These are phyloP conservation scores for Fonsecaea monophora DNA, from an alignment of 2,329 filamentous ascomycete genomes.

Conservation along the genomic window DNA sequence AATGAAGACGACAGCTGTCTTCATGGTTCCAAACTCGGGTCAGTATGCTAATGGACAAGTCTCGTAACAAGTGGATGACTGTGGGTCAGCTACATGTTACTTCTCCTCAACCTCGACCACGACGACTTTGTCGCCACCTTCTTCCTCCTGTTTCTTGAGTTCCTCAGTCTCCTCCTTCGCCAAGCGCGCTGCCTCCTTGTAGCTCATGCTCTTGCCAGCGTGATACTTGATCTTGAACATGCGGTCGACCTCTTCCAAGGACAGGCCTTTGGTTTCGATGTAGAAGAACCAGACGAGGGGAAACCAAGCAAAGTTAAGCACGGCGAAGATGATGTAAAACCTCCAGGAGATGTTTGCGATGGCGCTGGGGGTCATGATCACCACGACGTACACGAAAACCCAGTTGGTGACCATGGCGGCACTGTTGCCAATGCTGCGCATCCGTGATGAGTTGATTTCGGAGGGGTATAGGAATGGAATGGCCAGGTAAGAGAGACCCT, in stretches of 20 bases:
- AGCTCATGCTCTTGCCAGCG: conserved; percentile 18
- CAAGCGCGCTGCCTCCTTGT: conserved; percentile 19
- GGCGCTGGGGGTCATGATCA: conserved; percentile 47
- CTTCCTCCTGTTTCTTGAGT: conserved; percentile 4
- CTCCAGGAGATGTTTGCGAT: conserved; percentile 55
- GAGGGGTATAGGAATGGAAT: conserved; percentile 42
- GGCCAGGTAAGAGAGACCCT: conserved; percentile 11
- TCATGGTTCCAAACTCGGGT: neutral
- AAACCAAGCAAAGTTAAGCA: conserved; percentile 47
- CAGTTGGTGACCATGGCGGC: conserved; percentile 47
- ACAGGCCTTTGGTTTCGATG: conserved; percentile 35
- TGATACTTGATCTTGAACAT: conserved; percentile 24
- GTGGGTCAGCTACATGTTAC: conserved; percentile 4
- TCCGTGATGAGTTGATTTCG: conserved; percentile 45
- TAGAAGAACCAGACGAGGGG: conserved; percentile 46
- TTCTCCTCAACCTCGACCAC: conserved; percentile 18
- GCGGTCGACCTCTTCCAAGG: conserved; percentile 25
- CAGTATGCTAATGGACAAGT: neutral
- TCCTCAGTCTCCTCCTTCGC: conserved; percentile 20
- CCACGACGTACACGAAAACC: conserved; percentile 49
- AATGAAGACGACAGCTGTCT: too few relatives aligned
- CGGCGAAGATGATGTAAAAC: conserved; percentile 54
- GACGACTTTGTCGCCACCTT: conserved; percentile 15
- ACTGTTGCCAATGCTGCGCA: conserved; percentile 44
- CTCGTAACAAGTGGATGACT: neutral